These are phyloP conservation scores for cucumber (Cucumis sativus) DNA, from an alignment of 306 rosid species.

Conservation along the genomic window Cucumber_9930_V3 NC_026661.2:9739501-9740000, in stretches of 20 bases:
- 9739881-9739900: background rate
- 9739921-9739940: background rate
- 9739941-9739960: background rate
- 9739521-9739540: conserved; percentile 53
- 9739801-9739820: background rate
- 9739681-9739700: conserved; percentile 57
- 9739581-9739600: conserved; percentile 54
- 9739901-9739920: background rate
- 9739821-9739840: background rate
- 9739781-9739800: background rate
- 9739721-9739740: background rate
- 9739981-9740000: background rate
- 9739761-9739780: background rate
- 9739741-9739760: background rate
- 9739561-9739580: conserved; percentile 62
- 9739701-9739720: background rate
- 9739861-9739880: background rate
- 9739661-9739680: conserved; percentile 53
- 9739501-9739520: conserved; percentile 61
- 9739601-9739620: conserved; percentile 64
- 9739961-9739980: background rate
- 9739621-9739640: conserved; percentile 44
- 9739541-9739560: conserved; percentile 70
- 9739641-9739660: conserved; percentile 41
- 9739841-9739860: background rate